Percentiles rank a stretch among this genome's conserved stretches.
phyloP scores from a whole-genome alignment of 2,329 filamentous ascomycete species.

The Sarocladium strictum region DNA sequence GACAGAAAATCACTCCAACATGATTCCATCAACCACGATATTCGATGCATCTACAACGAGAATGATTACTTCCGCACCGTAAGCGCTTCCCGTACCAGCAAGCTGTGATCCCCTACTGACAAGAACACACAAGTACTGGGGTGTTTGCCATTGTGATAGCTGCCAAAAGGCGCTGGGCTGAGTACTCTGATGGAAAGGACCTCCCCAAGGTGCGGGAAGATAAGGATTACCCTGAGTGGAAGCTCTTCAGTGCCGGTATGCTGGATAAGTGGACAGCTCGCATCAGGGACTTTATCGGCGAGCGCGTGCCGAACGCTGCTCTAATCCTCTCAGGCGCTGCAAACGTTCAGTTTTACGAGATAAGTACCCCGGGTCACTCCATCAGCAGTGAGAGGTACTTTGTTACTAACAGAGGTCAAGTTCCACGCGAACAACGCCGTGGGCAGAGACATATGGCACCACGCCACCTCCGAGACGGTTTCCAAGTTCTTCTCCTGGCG shows the following conservation, averaged over 20 bases:
- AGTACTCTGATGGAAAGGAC: slow-evolving; percentile 10
- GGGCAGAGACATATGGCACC: slow-evolving; percentile 14
- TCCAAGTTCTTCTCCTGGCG: slow-evolving; percentile 11
- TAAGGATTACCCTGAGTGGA: slow-evolving; percentile 13
- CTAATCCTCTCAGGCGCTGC: slow-evolving; percentile 12
- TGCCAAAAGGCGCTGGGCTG: slow-evolving; percentile 12
- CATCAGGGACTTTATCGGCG: slow-evolving; percentile 13
- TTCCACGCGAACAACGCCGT: slow-evolving; percentile 12
- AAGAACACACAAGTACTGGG: background rate
- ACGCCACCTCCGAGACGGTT: slow-evolving; percentile 13
- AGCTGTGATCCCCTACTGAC: background rate
- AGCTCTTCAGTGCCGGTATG: slow-evolving; percentile 11
- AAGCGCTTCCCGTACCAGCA: background rate
- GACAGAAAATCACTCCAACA: too few relatives aligned
- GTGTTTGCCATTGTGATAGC: slow-evolving; percentile 9
- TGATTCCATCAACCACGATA: slow-evolving; percentile 12
- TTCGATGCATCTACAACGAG: slow-evolving; percentile 17
- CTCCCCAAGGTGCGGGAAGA: slow-evolving; percentile 11
- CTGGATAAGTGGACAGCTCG: slow-evolving; percentile 13
- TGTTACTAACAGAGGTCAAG: background rate
- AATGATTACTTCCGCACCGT: slow-evolving; percentile 12
- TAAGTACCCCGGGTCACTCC: too few relatives aligned
- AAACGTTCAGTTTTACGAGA: slow-evolving; percentile 15
- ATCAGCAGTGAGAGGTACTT: too few relatives aligned
- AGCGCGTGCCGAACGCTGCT: slow-evolving; percentile 12